Percentiles rank a stretch among this genome's conserved stretches.
Conservation (phyloP, 2,329 filamentous ascomycete genomes). For the Domatiomyces globalis region DNA sequence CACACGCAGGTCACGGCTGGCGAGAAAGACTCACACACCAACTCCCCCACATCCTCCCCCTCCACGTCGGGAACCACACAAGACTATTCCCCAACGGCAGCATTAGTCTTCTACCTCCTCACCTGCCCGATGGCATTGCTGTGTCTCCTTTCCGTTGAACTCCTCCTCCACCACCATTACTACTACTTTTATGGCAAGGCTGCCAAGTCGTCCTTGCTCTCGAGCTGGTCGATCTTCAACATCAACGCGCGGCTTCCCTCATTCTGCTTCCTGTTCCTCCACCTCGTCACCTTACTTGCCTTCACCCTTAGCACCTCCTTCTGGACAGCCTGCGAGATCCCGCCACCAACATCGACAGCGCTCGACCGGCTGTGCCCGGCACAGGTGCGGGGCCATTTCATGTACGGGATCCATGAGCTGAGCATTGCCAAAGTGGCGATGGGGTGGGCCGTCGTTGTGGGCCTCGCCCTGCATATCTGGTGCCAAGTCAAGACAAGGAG, state of each 20-base stretch:
- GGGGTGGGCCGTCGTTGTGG: constrained; percentile 6
- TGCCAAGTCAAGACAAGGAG: neutral
- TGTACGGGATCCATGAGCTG: constrained; percentile 17
- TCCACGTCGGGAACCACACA: neutral
- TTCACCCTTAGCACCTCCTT: constrained; percentile 9
- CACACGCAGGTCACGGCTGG: constrained; percentile 12
- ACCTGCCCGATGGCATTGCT: constrained; percentile 7
- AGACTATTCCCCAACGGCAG: constrained; percentile 2
- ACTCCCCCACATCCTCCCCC: constrained; percentile 3
- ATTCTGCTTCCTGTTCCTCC: constrained; percentile 9
- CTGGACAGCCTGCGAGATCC: constrained; percentile 18
- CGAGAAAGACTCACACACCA: constrained; percentile 3
- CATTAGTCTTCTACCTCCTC: constrained; percentile 16
- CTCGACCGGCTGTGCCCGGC: constrained; percentile 34
- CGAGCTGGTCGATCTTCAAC: neutral
- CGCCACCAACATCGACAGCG: constrained; percentile 18
- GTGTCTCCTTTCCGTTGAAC: constrained; percentile 9
- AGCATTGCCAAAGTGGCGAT: constrained; percentile 13
- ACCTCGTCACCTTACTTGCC: constrained; percentile 9
- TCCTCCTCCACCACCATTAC: constrained; percentile 11
- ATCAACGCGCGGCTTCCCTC: constrained; percentile 16
- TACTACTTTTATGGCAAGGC: neutral
- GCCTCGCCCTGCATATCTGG: neutral
- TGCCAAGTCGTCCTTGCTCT: neutral
- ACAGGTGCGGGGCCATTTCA: constrained; percentile 31